These are phyloP conservation scores for Venturia aucupariae DNA, from an alignment of 2,329 filamentous ascomycete genomes.

Conservation along the genomic window DNA sequence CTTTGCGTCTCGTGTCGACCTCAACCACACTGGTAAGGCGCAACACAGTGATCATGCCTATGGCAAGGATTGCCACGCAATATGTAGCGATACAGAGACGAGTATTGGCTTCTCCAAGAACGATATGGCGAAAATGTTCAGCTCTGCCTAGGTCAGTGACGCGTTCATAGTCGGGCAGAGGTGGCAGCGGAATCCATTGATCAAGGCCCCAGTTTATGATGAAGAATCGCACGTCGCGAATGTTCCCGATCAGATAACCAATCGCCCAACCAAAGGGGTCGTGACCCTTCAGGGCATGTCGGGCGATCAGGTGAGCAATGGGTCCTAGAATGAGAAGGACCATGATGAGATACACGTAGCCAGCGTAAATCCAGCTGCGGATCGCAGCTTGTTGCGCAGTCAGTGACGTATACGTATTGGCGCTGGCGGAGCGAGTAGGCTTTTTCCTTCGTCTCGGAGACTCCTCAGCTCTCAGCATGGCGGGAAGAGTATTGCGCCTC, in stretches of 20 bases:
- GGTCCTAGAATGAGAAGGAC: conserved; percentile 57
- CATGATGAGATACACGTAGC: conserved; percentile 65
- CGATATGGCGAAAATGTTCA: conserved; percentile 46
- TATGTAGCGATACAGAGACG: conserved; percentile 70
- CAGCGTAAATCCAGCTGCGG: conserved; percentile 77
- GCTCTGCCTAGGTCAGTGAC: conserved; percentile 7
- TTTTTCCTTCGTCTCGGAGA: conserved; percentile 35
- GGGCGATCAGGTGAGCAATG: conserved; percentile 60
- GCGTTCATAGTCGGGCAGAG: conserved; percentile 23
- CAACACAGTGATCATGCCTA: conserved; percentile 67
- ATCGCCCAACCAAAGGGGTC: conserved; percentile 92
- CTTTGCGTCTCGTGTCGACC: conserved; percentile 90
- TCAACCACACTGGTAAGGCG: conserved; percentile 68
- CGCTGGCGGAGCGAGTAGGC: background rate
- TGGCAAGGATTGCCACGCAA: conserved; percentile 58
- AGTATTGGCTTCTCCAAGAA: conserved; percentile 68
- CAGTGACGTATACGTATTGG: conserved; percentile 65
- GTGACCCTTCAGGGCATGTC: conserved; percentile 55
- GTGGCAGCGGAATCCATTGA: conserved; percentile 65
- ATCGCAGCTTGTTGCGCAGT: conserved; percentile 67
- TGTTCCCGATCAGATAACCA: conserved; percentile 77
- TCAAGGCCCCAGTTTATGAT: conserved; percentile 60
- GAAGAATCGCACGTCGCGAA: conserved; percentile 61
- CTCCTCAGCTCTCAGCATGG: background rate
- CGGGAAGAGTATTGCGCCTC: conserved; percentile 14